Conservation (phyloP, 805 yeast genomes). For the Candida multigemmis region DNA sequence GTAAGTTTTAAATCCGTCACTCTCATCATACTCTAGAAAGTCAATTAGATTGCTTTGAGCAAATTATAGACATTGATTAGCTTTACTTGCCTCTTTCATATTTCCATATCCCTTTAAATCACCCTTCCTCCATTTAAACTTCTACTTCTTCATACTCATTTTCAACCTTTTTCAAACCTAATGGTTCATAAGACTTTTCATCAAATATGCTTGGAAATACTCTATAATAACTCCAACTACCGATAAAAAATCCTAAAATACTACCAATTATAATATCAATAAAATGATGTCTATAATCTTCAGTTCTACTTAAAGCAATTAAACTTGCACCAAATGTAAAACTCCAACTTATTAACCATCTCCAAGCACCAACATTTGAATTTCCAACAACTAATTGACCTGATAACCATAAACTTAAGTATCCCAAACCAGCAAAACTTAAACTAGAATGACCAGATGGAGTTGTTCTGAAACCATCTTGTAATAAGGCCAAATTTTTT, state of each 20-base stretch:
- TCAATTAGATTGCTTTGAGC: too few relatives aligned
- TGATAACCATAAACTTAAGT: conserved; percentile 51
- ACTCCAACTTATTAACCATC: conserved; percentile 40
- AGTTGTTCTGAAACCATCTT: conserved; percentile 74
- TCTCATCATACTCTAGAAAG: too few relatives aligned
- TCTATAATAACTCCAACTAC: conserved; percentile 48
- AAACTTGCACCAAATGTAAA: conserved; percentile 63
- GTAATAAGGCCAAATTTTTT: conserved; percentile 27
- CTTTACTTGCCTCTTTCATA: too few relatives aligned
- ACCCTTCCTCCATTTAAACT: too few relatives aligned
- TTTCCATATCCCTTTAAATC: too few relatives aligned
- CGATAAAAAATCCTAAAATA: conserved; percentile 51
- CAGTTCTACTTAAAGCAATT: conserved; percentile 79
- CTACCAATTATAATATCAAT: conserved; percentile 75
- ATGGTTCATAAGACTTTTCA: conserved; percentile 31
- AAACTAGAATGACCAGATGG: conserved; percentile 77
- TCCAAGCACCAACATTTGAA: conserved; percentile 51
- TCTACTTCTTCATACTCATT: conserved; percentile 6
- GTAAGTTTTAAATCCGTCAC: too few relatives aligned
- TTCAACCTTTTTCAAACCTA: conserved; percentile 9
- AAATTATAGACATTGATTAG: too few relatives aligned
- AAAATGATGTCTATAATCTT: conserved; percentile 91
- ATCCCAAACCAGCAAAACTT: conserved; percentile 62
- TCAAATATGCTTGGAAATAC: conserved; percentile 36
- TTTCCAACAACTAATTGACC: conserved; percentile 51